Conservation (phyloP, 164 flowering plant species). For the Cinnamomum chago region DNA sequence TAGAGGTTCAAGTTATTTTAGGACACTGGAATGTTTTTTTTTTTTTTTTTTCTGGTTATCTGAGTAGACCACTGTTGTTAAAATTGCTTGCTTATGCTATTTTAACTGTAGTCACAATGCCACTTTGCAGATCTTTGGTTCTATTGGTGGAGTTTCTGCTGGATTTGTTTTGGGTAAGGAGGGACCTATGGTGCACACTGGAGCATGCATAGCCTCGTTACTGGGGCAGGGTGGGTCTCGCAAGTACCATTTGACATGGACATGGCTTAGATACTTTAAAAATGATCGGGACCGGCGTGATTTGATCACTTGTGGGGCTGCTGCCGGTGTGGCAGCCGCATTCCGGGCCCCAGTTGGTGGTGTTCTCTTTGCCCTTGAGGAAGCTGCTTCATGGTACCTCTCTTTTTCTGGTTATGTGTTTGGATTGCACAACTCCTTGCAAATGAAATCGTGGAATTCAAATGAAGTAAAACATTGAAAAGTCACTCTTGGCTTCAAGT, state of each 20-base stretch:
- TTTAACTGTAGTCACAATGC: not conserved
- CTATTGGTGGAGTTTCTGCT: conserved; percentile 73
- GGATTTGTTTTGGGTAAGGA: conserved; percentile 94
- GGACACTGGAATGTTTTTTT: no score
- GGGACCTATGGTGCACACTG: conserved; percentile 99
- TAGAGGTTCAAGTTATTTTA: no score
- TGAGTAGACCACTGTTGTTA: not conserved
- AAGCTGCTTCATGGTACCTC: conserved; percentile 82
- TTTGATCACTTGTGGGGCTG: conserved; percentile 91
- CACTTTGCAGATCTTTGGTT: conserved; percentile 69
- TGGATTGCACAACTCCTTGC: no score
- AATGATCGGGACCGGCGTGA: conserved; percentile 92
- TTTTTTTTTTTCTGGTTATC: no score
- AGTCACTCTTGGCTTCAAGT: no score
- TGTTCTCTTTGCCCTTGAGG: conserved; percentile 91
- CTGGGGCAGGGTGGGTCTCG: conserved; percentile 95
- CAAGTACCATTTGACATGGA: conserved; percentile 84
- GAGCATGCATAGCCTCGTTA: conserved; percentile 84
- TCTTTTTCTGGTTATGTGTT: not conserved
- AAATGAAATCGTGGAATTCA: no score
- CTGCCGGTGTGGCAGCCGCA: conserved; percentile 97
- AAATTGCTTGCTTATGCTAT: not conserved
- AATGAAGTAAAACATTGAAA: no score
- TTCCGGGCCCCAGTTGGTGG: conserved; percentile 98
- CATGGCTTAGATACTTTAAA: conserved; percentile 83